These are phyloP conservation scores for Delphinella strobiligena DNA, from an alignment of 2,329 filamentous ascomycete genomes.

Conservation along the genomic window DNA sequence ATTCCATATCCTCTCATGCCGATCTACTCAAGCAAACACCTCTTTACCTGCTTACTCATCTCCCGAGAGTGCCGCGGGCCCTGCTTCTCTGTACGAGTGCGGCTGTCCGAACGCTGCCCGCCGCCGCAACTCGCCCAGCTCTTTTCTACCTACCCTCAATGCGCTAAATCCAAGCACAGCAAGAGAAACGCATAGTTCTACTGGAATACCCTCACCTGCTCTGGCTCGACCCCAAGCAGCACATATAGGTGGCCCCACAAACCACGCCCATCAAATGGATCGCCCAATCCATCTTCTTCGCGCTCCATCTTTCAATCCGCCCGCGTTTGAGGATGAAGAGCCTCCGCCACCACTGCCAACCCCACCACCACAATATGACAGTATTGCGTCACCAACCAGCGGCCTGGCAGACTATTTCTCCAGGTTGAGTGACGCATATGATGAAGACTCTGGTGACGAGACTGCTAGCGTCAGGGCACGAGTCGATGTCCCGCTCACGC, in stretches of 20 bases:
- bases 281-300: slow-evolving; percentile 78
- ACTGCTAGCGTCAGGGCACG: slow-evolving; percentile 18
- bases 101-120: slow-evolving; percentile 55
- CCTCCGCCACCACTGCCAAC: slow-evolving; percentile 64
- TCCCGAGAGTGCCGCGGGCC: slow-evolving; percentile 27
- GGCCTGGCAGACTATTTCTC: slow-evolving; percentile 78
- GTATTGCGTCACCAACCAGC: slow-evolving; percentile 59
- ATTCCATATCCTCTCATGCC: slow-evolving; percentile 85
- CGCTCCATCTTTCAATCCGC: slow-evolving; percentile 76
- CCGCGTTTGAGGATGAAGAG: slow-evolving; percentile 71
- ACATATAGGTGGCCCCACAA: slow-evolving; percentile 28
- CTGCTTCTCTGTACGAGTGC: slow-evolving; percentile 38
- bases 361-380: slow-evolving; percentile 75
- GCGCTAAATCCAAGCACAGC: slow-evolving; percentile 32
- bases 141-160: slow-evolving; percentile 44
- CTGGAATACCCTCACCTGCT: slow-evolving; percentile 26
- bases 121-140: slow-evolving; percentile 35
- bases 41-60: slow-evolving; percentile 68
- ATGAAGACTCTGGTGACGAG: slow-evolving; percentile 43
- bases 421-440: slow-evolving; percentile 53
- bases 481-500: slow-evolving; percentile 49
- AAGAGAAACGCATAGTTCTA: neutral
- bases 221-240: slow-evolving; percentile 40
- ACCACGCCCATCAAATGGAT: slow-evolving; percentile 34
- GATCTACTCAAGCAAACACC: slow-evolving; percentile 83